A percentile compares a stretch with the other conserved stretches of the same genome.
These are phyloP conservation scores for Penicillium dipodomyicola DNA, from an alignment of 495 filamentous ascomycete species.

Conservation along the genomic window DNA sequence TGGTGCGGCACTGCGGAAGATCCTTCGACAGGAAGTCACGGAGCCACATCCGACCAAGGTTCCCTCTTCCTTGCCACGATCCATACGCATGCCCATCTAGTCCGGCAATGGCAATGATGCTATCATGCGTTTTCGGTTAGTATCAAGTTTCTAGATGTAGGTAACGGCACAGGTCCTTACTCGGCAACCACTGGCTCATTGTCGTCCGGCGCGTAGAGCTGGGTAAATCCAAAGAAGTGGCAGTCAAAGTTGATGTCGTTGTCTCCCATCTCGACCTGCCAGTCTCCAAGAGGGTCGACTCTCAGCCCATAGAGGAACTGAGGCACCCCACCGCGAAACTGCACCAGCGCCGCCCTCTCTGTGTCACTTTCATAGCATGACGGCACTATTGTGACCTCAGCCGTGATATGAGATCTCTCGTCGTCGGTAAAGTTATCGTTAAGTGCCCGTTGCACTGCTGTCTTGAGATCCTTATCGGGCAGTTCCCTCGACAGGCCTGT, in stretches of 20 bases:
- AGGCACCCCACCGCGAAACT: conserved; percentile 17
- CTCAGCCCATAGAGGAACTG: conserved; percentile 13
- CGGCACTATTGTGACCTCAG: conserved; percentile 16
- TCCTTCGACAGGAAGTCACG: conserved; percentile 36
- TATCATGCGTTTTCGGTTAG: conserved; percentile 4
- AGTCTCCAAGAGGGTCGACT: conserved; percentile 12
- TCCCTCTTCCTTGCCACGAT: conserved; percentile 33
- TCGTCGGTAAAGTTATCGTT: conserved; percentile 12
- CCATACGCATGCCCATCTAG: conserved; percentile 20
- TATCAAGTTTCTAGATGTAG: conserved; percentile 5
- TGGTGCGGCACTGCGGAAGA: conserved; percentile 27
- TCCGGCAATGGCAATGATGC: conserved; percentile 37
- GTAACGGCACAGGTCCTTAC: conserved; percentile 12
- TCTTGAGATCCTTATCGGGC: conserved; percentile 13
- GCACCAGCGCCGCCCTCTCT: conserved; percentile 14
- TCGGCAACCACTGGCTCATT: conserved; percentile 14
- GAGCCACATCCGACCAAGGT: conserved; percentile 35
- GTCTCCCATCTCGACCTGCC: conserved; percentile 17
- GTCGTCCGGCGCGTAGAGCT: conserved; percentile 14
- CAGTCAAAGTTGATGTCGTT: conserved; percentile 15
- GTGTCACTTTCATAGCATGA: conserved; percentile 17
- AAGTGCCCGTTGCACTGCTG: conserved; percentile 13
- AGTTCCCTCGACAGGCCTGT: conserved; percentile 12
- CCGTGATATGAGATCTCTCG: conserved; percentile 13
- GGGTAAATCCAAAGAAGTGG: conserved; percentile 20